Conservation (phyloP, 2,329 filamentous ascomycete genomes). For the Stagonosporopsis cucurbitacearum region DNA sequence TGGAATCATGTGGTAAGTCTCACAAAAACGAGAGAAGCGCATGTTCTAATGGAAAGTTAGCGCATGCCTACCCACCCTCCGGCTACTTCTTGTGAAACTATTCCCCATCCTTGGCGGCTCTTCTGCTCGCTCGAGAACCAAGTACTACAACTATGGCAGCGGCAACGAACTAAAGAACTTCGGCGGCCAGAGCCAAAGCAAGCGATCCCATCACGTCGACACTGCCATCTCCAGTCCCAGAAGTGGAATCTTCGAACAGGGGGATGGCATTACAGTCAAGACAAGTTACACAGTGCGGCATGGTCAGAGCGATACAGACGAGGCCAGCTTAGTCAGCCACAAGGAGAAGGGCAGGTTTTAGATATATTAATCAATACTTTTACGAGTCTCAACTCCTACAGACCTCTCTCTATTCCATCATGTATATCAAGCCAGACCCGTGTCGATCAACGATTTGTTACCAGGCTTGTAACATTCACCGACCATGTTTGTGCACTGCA, state of each 20-base stretch:
- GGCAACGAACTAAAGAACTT: slow-evolving; percentile 28
- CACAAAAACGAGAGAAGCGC: neutral
- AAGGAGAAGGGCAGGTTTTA: slow-evolving; percentile 9
- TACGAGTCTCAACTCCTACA: neutral
- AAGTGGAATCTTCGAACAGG: slow-evolving; percentile 10
- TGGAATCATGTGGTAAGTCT: slow-evolving; percentile 49
- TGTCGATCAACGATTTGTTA: too few species aligned
- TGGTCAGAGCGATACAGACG: slow-evolving; percentile 25
- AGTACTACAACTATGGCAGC: slow-evolving; percentile 38
- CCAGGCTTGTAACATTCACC: too few species aligned
- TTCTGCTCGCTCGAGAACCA: slow-evolving; percentile 31
- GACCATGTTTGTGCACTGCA: too few species aligned
- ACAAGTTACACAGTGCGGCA: slow-evolving; percentile 28
- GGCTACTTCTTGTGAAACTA: slow-evolving; percentile 46
- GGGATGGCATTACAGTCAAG: slow-evolving; percentile 28
- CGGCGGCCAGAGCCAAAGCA: slow-evolving; percentile 13
- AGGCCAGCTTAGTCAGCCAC: slow-evolving; percentile 26
- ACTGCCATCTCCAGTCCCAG: slow-evolving; percentile 7
- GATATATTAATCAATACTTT: neutral
- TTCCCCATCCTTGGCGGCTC: slow-evolving; percentile 48
- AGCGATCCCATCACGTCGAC: slow-evolving; percentile 14
- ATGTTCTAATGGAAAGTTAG: slow-evolving; percentile 18
- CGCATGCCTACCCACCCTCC: slow-evolving; percentile 52
- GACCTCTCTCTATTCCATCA: too few species aligned
- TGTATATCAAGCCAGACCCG: too few species aligned